These are phyloP conservation scores for Peronospora farinosa DNA, from an alignment of 352 stramenopile species.

Conservation along the genomic window DNA sequence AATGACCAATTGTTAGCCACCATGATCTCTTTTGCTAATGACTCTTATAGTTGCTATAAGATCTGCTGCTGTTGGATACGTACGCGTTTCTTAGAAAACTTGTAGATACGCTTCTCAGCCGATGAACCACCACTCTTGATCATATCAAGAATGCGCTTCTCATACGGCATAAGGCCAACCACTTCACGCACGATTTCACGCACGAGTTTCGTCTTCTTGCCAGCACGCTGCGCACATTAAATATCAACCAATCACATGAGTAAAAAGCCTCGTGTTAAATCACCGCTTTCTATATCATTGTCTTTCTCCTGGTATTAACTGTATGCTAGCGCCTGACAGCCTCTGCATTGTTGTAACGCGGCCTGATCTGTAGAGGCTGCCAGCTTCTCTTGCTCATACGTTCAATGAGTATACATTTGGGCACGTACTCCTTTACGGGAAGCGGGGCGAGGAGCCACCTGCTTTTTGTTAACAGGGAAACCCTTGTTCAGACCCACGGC, in stretches of 20 bases:
- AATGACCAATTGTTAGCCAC: conserved; percentile 18
- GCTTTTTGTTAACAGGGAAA: conserved; percentile 89
- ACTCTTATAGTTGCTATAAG: background rate
- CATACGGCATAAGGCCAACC: conserved; percentile 97
- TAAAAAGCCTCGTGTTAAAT: conserved; percentile 9
- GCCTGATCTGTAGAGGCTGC: background rate
- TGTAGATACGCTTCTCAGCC: conserved; percentile 98
- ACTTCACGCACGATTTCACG: conserved; percentile 96
- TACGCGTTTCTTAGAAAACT: conserved; percentile 96
- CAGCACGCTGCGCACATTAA: conserved; percentile 48
- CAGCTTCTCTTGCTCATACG: conserved; percentile 1
- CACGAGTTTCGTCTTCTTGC: conserved; percentile 94
- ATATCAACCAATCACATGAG: conserved; percentile 6
- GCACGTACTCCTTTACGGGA: conserved; percentile 88
- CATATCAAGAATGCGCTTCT: conserved; percentile 99
- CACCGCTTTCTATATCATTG: background rate
- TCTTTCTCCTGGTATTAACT: background rate
- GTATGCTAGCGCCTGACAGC: background rate
- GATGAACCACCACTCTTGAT: conserved; percentile 97
- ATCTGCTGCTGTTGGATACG: conserved; percentile 24
- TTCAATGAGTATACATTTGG: background rate
- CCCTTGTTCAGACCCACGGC: conserved; percentile 89
- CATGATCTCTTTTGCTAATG: background rate
- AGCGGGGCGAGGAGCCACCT: conserved; percentile 78
- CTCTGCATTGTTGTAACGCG: conserved; percentile 1